Conservation (phyloP, 2,329 filamentous ascomycete species). For the Mycosphaerella sp. region DNA sequence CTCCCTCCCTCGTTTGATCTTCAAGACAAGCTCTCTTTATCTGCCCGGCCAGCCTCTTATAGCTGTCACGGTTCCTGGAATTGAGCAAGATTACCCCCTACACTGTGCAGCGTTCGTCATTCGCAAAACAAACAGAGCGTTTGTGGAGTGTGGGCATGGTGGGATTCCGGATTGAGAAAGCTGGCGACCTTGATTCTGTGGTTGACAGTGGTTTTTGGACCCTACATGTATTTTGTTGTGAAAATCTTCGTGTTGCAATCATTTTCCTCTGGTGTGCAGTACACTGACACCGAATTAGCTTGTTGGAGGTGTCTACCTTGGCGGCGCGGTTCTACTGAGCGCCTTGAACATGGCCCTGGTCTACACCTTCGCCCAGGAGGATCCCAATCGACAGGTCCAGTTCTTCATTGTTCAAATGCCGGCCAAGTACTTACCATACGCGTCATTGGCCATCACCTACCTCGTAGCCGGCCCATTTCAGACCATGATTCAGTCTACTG, state of each 20-base stretch:
- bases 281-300: conserved; percentile 29
- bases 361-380: conserved; percentile 83
- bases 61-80: conserved; percentile 52
- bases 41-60: conserved; percentile 48
- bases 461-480: conserved; percentile 56
- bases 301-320: conserved; percentile 44
- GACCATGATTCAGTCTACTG: conserved; percentile 62
- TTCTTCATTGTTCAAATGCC: conserved; percentile 83
- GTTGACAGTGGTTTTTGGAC: conserved; percentile 53
- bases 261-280: conserved; percentile 1
- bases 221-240: conserved; percentile 50
- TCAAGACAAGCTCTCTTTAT: conserved; percentile 52
- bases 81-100: conserved; percentile 49
- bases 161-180: conserved; percentile 49
- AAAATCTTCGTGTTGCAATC: conserved; percentile 1
- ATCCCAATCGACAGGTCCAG: conserved; percentile 65
- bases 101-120: conserved; percentile 46
- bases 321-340: conserved; percentile 46
- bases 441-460: conserved; percentile 69
- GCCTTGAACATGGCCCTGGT: conserved; percentile 70
- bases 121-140: conserved; percentile 44
- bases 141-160: conserved; percentile 47
- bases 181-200: conserved; percentile 51
- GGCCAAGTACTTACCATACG: conserved; percentile 72
- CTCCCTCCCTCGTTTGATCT: conserved; percentile 19